Base-by-base conservation (phyloP, 306 rosid genomes). In the Corylus avellana region DNA sequence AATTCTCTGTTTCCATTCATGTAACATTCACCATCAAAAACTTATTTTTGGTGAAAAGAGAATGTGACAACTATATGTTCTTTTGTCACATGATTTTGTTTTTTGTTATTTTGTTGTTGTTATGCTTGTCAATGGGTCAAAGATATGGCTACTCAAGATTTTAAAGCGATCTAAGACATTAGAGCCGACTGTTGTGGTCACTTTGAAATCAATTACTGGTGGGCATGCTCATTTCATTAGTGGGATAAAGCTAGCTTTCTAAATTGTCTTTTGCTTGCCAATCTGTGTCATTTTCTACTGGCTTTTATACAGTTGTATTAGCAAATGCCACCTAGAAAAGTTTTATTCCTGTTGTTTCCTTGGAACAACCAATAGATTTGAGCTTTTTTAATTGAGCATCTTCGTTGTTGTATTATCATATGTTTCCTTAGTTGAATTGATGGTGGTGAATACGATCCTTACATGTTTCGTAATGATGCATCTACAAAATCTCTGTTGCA, bases 381-480 rank as follows among this genome's bases (percentile, higher is more conserved):
- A 62, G 2, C 68, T 32, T 62, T 62, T 32, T 13, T 62, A 0
- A 5, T 74, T 75, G 73, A 53, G 75, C n/a, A 55, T 53, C 50
- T 7, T 9, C 37, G 39, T 59, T 22, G 62, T 46, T 79, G 20
- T 27, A 29, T 16, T 53, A 78, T 72, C 13, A 42, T 42, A 42
- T 75, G 79, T 48, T 72, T 73, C 27, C 69, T 78, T 44, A 13
- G 46, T 29, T 35, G 70, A 63, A 56, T 47, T 72, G 66, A 59
- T 62, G 68, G 69, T 32, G 48, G 32, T 61, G 46, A 70, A 27
- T 54, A 20, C 61, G 56, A 18, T 70, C 61, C 72, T 66, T 72
- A 71, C 57, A 32, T 35, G 12, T 57, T 73, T 68, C 32, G 35
- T 47, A 75, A 55, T 76, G 12, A 39, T 76, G 54, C 53, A 67